These are phyloP conservation scores for Pseudogymnoascus sp. DNA, from an alignment of 2,329 filamentous ascomycete genomes.

Conservation along the genomic window DNA sequence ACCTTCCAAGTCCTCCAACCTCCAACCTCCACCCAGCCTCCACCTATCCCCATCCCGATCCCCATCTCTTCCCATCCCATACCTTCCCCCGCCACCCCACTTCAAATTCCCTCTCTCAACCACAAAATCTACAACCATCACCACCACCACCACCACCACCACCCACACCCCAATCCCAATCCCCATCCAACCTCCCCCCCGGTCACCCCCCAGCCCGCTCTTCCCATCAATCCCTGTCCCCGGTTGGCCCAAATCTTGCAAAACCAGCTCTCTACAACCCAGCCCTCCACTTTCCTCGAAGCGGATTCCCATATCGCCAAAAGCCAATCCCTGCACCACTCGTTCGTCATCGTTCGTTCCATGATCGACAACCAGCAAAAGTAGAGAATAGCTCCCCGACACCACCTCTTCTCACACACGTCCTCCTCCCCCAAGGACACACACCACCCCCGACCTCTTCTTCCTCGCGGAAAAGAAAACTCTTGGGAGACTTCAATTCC, in stretches of 20 bases:
- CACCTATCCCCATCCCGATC: not conserved
- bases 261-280: not conserved
- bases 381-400: not conserved
- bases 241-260: not conserved
- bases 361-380: not conserved
- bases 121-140: not conserved
- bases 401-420: not conserved
- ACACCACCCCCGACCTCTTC: too few species aligned
- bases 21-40: not conserved
- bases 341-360: not conserved
- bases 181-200: conserved; percentile 14
- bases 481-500: not conserved
- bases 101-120: not conserved
- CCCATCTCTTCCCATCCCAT: not conserved
- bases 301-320: not conserved
- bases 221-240: conserved; percentile 11
- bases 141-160: conserved; percentile 15
- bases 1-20: conserved; percentile 1
- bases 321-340: not conserved
- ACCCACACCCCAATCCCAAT: conserved; percentile 11
- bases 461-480: not conserved
- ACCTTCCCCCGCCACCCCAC: not conserved
- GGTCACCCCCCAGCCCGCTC: conserved; percentile 21
- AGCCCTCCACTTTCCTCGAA: not conserved
- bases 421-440: not conserved